Evolutionary conservation across 2,329 filamentous ascomycete species (phyloP), one percentile per base, ranked within the genome.

Genomic region (Aspergillus brasiliensis): DNA sequence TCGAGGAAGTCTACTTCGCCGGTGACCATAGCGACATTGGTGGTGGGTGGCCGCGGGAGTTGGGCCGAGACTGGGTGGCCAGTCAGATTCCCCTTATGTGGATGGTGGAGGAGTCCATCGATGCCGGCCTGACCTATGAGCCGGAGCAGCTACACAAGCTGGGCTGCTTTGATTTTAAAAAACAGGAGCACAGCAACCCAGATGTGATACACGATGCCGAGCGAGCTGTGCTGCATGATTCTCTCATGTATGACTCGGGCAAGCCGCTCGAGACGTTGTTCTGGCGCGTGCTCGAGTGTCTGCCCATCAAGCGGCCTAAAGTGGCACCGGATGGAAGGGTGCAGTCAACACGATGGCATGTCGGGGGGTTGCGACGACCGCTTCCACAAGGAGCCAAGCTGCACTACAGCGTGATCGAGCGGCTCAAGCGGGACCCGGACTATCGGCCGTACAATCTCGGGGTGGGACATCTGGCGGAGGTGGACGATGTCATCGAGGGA

Each of bases 11-110:
- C 2, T 78, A 74, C 68, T 94, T 94, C 66, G 80, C 90, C 0
- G 91, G 91, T 1, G 86, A 87, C 5, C 91, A 94, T 61, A 89
- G 84, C 2, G 90, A 92, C 62, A 84, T 92, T 19, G 90, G 90
- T 0, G 90, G 90, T 8, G 90, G 90, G 0, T 92, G 89, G 89
- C 55, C 62, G 0, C 80, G 80, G 17, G 88, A 40, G 25, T 13
- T 17, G 3, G 46, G 53, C 3, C 34, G 51, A 3, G 23, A 89
- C 67, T 76, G 75, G 54, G 81, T 86, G 8, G 78, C 89, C 46
- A 89, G 86, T 61, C 87, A 91, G 64, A 81, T 88, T 1, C 86
- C 88, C 0, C 62, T 80, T 87, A 83, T 86, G 0, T 91, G 88
- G 83, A 91, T 91, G 82, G 83, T 91, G 1, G 77, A 82, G 42